These are phyloP conservation scores for Mycena capillaripes DNA, from an alignment of 768 basidiomycete species.

Conservation along the genomic window DNA sequence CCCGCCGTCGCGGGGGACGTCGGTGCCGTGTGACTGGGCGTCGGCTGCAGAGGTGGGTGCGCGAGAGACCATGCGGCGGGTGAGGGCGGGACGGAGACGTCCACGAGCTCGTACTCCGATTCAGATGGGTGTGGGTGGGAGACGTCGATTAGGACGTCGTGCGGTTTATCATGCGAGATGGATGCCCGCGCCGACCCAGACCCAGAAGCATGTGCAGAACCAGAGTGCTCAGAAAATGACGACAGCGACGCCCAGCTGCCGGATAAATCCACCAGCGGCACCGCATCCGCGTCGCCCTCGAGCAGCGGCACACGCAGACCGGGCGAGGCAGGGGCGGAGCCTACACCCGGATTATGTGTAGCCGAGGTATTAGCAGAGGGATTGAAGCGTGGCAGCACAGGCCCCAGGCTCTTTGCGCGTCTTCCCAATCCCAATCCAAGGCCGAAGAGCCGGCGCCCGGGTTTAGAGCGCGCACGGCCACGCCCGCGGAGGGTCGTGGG, in stretches of 20 bases:
- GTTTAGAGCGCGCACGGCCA: background rate
- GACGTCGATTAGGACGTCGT: constrained; percentile 15
- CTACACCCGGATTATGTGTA: background rate
- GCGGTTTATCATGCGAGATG: too few relatives aligned
- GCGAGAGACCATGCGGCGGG: constrained; percentile 27
- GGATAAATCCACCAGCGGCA: constrained; percentile 15
- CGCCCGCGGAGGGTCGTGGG: background rate
- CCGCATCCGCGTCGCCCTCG: background rate
- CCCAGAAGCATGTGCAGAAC: background rate
- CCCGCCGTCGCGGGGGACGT: background rate
- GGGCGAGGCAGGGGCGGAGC: background rate
- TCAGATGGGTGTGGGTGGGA: background rate
- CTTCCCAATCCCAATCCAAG: background rate
- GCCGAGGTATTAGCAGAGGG: background rate
- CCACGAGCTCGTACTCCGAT: constrained; percentile 3
- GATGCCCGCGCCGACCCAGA: too few relatives aligned
- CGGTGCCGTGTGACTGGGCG: too few relatives aligned
- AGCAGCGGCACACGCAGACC: background rate
- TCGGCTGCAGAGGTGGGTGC: background rate
- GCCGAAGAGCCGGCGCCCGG: background rate
- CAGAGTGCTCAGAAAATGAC: background rate
- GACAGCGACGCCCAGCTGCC: constrained; percentile 11
- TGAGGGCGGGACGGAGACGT: constrained; percentile 31
- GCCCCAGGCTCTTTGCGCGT: constrained; percentile 9
- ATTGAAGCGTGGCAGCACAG: constrained; percentile 19